Evolutionary conservation across 225 moss, liverwort and hornwort genomes (phyloP).

Genomic region (Asterella californica): DNA sequence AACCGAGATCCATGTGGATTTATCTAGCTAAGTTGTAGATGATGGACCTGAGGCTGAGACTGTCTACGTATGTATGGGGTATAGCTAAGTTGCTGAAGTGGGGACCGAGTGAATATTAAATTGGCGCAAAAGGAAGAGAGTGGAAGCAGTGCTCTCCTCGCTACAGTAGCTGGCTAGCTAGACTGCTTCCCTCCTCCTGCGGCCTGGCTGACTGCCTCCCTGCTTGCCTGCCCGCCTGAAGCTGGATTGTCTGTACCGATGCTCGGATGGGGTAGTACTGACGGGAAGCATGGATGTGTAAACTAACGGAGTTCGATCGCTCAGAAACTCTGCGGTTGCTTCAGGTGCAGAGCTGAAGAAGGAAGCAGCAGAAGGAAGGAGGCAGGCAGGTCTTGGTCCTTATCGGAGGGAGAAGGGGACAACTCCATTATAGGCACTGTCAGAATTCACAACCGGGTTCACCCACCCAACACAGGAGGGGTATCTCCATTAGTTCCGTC

Average conservation of each 20-base stretch:
- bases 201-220: too few species aligned
- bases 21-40: not conserved
- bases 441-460: slow-evolving; percentile 1
- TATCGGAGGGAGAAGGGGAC: slow-evolving; percentile 9
- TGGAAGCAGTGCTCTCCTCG: too few species aligned
- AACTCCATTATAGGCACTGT: slow-evolving; percentile 5
- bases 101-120: not conserved
- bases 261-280: too few species aligned
- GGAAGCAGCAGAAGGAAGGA: not conserved
- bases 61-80: not conserved
- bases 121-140: not conserved
- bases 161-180: too few species aligned
- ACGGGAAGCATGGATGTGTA: not conserved
- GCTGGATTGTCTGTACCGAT: too few species aligned
- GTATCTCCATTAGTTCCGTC: slow-evolving; percentile 11
- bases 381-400: not conserved
- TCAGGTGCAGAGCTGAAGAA: not conserved
- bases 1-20: slow-evolving; percentile 3
- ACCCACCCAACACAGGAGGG: slow-evolving; percentile 15
- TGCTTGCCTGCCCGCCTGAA: too few species aligned
- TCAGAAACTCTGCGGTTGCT: not conserved
- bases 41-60: slow-evolving; percentile 8
- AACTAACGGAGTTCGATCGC: not conserved
- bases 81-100: not conserved
- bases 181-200: too few species aligned